These are phyloP conservation scores for Umbilicaria muhlenbergii DNA, from an alignment of 495 filamentous ascomycete species.

Conservation along the genomic window DNA sequence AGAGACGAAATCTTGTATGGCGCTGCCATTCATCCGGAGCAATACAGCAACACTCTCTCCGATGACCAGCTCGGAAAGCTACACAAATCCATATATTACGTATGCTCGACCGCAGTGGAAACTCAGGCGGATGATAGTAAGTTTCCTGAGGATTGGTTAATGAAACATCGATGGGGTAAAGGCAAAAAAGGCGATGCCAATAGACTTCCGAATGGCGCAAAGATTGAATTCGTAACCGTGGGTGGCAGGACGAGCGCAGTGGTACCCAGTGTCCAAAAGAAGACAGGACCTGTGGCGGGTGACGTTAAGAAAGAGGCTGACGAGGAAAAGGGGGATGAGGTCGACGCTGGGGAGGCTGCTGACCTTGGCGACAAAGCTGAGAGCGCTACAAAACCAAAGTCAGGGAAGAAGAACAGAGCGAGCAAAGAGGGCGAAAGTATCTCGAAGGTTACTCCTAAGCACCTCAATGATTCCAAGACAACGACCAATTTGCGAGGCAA, in stretches of 20 bases:
- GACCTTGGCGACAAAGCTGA: neutral
- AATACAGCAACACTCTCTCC: slow-evolving; percentile 70
- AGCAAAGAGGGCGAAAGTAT: neutral
- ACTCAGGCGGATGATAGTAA: slow-evolving; percentile 63
- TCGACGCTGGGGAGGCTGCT: neutral
- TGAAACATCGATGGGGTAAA: slow-evolving; percentile 82
- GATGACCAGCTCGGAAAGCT: slow-evolving; percentile 56
- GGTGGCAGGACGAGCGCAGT: slow-evolving; percentile 81
- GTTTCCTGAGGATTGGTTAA: slow-evolving; percentile 85
- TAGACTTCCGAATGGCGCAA: slow-evolving; percentile 66
- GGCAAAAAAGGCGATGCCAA: slow-evolving; percentile 58
- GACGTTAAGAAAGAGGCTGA: slow-evolving; percentile 11
- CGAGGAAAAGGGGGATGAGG: neutral
- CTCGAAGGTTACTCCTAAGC: neutral
- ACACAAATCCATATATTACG: slow-evolving; percentile 55
- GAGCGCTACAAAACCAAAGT: neutral
- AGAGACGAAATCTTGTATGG: slow-evolving; percentile 84
- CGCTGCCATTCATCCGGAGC: slow-evolving; percentile 77
- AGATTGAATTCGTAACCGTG: slow-evolving; percentile 69
- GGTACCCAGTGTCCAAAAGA: slow-evolving; percentile 74
- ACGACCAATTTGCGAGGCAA: neutral
- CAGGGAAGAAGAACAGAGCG: neutral
- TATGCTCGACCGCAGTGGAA: slow-evolving; percentile 67
- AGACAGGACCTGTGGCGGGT: slow-evolving; percentile 38
- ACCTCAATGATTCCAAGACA: neutral